A percentile compares a stretch with the other conserved stretches of the same genome.
Evolutionary conservation across 1,284 basidiomycete species (phyloP).

Genomic region (Crepidotus sp.): DNA sequence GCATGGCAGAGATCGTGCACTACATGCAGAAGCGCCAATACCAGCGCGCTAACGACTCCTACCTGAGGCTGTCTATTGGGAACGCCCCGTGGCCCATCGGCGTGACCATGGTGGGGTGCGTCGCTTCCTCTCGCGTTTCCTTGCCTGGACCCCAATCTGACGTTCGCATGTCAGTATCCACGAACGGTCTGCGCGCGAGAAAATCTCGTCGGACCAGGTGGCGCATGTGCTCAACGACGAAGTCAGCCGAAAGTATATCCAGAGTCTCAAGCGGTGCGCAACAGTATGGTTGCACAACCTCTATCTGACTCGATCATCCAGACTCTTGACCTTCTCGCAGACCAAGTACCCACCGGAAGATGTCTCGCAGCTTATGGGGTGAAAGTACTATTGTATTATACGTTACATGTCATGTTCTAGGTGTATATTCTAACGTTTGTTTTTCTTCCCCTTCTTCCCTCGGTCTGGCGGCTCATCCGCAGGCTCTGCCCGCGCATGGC

Average conservation of each 20-base stretch:
- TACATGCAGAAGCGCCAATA: slow-evolving; percentile 95
- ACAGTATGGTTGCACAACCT: background rate
- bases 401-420: slow-evolving; percentile 8
- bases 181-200: slow-evolving; percentile 93
- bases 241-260: slow-evolving; percentile 98
- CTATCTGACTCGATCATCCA: slow-evolving; percentile 24
- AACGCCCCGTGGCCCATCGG: slow-evolving; percentile 99
- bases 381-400: slow-evolving; percentile 18
- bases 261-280: slow-evolving; percentile 86
- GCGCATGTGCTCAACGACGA: slow-evolving; percentile 99
- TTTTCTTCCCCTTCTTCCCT: slow-evolving; percentile 34
- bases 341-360: slow-evolving; percentile 90
- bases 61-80: slow-evolving; percentile 92
- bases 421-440: slow-evolving; percentile 25
- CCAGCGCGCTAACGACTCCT: slow-evolving; percentile 92
- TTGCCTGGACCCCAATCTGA: slow-evolving; percentile 4
- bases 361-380: slow-evolving; percentile 88
- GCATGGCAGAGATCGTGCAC: slow-evolving; percentile 93
- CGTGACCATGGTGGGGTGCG: slow-evolving; percentile 96
- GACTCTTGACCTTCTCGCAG: slow-evolving; percentile 89
- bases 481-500: slow-evolving; percentile 57
- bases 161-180: slow-evolving; percentile 74
- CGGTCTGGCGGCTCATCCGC: slow-evolving; percentile 20
- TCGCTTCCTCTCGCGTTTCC: slow-evolving; percentile 13
- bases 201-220: slow-evolving; percentile 93